These are phyloP conservation scores for Pseudocercospora ulei DNA, from an alignment of 2,329 filamentous ascomycete genomes.

Conservation along the genomic window DNA sequence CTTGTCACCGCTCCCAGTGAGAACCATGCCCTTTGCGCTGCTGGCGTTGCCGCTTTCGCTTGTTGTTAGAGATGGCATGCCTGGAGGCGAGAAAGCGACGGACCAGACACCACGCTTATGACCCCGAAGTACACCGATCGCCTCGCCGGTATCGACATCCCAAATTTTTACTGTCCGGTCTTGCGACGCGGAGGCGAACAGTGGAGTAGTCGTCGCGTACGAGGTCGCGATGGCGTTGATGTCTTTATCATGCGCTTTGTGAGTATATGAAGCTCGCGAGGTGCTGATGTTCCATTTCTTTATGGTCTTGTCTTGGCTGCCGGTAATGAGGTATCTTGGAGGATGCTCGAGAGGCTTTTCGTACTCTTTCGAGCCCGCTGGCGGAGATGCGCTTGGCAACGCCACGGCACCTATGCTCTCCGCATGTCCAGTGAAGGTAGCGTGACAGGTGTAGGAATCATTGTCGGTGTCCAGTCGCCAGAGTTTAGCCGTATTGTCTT, in stretches of 20 bases:
- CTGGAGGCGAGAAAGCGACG: conserved; percentile 74
- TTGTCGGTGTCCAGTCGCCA: conserved; percentile 76
- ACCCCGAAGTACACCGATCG: conserved; percentile 79
- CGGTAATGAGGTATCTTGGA: conserved; percentile 76
- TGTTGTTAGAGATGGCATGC: conserved; percentile 63
- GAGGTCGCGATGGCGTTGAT: conserved; percentile 83
- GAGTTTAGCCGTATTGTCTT: conserved; percentile 86
- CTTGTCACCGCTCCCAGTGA: conserved; percentile 92
- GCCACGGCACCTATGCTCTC: conserved; percentile 88
- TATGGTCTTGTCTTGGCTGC: conserved; percentile 88
- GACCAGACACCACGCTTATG: conserved; percentile 96
- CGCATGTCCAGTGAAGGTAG: conserved; percentile 79
- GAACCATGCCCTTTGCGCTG: conserved; percentile 64
- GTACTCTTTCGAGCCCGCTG: conserved; percentile 58
- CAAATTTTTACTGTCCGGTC: conserved; percentile 96
- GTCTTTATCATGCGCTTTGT: conserved; percentile 96
- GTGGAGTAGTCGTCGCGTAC: conserved; percentile 54
- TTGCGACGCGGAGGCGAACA: conserved; percentile 94
- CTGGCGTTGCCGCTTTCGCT: conserved; percentile 55
- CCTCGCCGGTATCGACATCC: conserved; percentile 80
- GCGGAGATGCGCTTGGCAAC: conserved; percentile 61
- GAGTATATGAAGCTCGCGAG: conserved; percentile 63
- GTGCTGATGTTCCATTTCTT: conserved; percentile 76
- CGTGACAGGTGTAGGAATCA: conserved; percentile 67
- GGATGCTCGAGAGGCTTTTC: conserved; percentile 67